These are phyloP conservation scores for Mycena crocata DNA, from an alignment of 768 basidiomycete genomes.

Conservation along the genomic window DNA sequence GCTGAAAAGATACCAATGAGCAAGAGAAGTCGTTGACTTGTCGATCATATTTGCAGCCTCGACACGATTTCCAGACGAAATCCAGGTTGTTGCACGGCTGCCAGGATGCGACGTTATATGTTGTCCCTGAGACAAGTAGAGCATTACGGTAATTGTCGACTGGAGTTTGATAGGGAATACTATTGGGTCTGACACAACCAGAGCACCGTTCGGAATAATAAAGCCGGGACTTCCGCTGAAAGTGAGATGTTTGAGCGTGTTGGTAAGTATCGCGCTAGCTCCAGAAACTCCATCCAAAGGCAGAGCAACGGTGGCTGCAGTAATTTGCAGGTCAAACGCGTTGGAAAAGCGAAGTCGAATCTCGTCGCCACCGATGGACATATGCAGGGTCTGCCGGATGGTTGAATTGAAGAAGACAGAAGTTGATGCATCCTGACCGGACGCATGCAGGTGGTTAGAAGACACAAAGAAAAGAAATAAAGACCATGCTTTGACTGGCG, in stretches of 20 bases:
- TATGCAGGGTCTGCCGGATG: slow-evolving; percentile 61
- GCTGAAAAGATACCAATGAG: slow-evolving; percentile 48
- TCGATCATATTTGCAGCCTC: slow-evolving; percentile 50
- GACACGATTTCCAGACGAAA: slow-evolving; percentile 52
- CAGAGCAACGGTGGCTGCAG: slow-evolving; percentile 56
- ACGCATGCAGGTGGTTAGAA: slow-evolving; percentile 25
- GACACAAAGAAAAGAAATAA: not conserved
- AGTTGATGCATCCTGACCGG: slow-evolving; percentile 36
- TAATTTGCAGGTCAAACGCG: slow-evolving; percentile 60
- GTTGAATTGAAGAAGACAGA: slow-evolving; percentile 58
- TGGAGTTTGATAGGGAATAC: slow-evolving; percentile 51
- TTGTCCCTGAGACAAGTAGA: slow-evolving; percentile 57
- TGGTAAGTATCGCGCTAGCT: slow-evolving; percentile 47
- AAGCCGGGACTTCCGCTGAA: slow-evolving; percentile 57
- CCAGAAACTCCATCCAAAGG: slow-evolving; percentile 53
- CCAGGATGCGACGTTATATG: slow-evolving; percentile 61
- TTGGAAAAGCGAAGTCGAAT: slow-evolving; percentile 63
- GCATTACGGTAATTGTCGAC: slow-evolving; percentile 53
- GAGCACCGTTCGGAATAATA: slow-evolving; percentile 56
- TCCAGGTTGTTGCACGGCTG: slow-evolving; percentile 59
- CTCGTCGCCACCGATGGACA: slow-evolving; percentile 50
- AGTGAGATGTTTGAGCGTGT: slow-evolving; percentile 51
- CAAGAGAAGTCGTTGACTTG: slow-evolving; percentile 42
- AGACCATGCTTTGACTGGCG: slow-evolving; percentile 23
- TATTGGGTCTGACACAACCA: slow-evolving; percentile 59